A percentile compares a stretch with the other conserved stretches of the same genome.
phyloP scores from a whole-genome alignment of 208 protist species.

The Acanthamoeba lenticulata region DNA sequence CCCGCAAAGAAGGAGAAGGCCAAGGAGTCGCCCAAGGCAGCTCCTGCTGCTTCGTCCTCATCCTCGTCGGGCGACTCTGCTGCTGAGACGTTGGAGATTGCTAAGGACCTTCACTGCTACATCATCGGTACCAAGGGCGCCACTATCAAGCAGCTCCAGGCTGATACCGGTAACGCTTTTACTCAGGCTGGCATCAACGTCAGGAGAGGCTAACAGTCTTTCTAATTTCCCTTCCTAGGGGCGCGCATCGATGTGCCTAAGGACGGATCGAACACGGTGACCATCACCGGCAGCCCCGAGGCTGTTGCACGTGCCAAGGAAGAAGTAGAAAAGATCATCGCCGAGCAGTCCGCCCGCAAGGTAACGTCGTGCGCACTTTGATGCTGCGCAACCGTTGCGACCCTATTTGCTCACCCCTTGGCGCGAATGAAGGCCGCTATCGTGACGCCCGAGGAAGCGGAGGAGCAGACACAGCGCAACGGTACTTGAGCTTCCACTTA shows the following conservation, averaged over 20 bases:
- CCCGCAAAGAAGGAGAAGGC: not conserved
- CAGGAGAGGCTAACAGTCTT: too few species aligned
- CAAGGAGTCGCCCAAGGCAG: not conserved
- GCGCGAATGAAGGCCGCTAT: not conserved
- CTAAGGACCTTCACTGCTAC: slow-evolving; percentile 25
- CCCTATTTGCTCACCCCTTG: not conserved
- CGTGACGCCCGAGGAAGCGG: slow-evolving; percentile 14
- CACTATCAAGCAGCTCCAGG: slow-evolving; percentile 46
- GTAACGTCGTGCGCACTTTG: not conserved
- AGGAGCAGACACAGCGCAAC: slow-evolving; percentile 9
- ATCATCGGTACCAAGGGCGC: slow-evolving; percentile 30
- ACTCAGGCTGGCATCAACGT: too few species aligned
- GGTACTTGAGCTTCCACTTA: not conserved
- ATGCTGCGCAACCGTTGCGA: not conserved
- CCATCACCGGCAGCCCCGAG: slow-evolving; percentile 4
- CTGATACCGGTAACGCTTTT: not conserved
- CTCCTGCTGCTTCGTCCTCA: not conserved
- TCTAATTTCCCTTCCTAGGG: not conserved
- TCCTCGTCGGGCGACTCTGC: not conserved
- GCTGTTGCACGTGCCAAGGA: slow-evolving; percentile 25
- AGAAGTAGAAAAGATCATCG: slow-evolving; percentile 28
- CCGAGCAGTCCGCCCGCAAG: slow-evolving; percentile 14
- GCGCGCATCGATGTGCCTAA: slow-evolving; percentile 33
- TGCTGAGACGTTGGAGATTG: not conserved
- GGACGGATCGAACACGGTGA: slow-evolving; percentile 29